These are phyloP conservation scores for Selaginella tamariscina DNA, from an alignment of 75 land plant genomes.

Conservation along the genomic window DNA sequence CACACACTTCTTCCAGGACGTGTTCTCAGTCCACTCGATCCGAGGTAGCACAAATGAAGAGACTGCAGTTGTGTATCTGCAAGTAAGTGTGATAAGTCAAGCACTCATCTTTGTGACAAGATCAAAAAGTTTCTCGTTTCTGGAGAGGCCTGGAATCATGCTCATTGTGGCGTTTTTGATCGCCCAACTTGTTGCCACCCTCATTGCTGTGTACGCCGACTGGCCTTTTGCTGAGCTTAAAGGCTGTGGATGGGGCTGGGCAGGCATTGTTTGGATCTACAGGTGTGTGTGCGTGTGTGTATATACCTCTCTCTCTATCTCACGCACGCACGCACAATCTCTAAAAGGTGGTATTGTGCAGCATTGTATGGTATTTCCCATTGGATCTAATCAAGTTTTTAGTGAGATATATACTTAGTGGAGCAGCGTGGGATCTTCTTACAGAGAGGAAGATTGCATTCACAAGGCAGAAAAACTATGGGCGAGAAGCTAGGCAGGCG, in stretches of 20 bases:
- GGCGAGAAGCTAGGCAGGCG: slow-evolving; percentile 26
- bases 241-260: slow-evolving; percentile 41
- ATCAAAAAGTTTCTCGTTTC: slow-evolving; percentile 22
- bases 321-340: too few relatives aligned
- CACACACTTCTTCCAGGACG: slow-evolving; percentile 27
- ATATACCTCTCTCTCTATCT: neutral
- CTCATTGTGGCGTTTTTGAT: slow-evolving; percentile 25
- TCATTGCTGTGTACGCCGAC: slow-evolving; percentile 30
- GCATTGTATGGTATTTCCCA: slow-evolving; percentile 25
- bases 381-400: slow-evolving; percentile 25
- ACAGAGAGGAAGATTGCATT: slow-evolving; percentile 30
- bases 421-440: slow-evolving; percentile 26
- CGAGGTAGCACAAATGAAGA: slow-evolving; percentile 10
- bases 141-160: slow-evolving; percentile 26
- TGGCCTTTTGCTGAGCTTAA: slow-evolving; percentile 30
- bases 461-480: slow-evolving; percentile 30
- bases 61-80: slow-evolving; percentile 28
- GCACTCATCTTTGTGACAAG: slow-evolving; percentile 34
- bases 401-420: slow-evolving; percentile 20
- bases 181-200: slow-evolving; percentile 28
- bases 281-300: slow-evolving; percentile 17
- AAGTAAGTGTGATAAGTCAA: slow-evolving; percentile 32
- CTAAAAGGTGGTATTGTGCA: slow-evolving; percentile 9
- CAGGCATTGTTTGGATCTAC: slow-evolving; percentile 27
- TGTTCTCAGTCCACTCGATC: slow-evolving; percentile 16